Evolutionary conservation across 805 yeast species (phyloP), one percentile per base, ranked within the genome.

Genomic region (Myxozyma nipponensis): DNA sequence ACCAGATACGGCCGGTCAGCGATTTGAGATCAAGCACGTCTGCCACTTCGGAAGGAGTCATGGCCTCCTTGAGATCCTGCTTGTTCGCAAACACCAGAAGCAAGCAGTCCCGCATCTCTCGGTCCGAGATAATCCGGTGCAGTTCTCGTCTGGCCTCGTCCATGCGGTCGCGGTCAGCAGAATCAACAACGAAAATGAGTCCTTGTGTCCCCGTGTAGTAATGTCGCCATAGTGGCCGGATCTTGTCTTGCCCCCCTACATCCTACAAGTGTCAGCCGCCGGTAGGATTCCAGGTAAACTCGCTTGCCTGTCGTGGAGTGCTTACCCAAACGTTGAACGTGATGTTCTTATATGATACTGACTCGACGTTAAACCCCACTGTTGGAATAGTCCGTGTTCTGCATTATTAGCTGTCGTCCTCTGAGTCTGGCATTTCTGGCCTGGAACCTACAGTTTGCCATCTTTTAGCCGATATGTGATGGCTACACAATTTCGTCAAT

Each of bases 191-290:
- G 70, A 90, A 91, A 71, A 91, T 90, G 69, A 91, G 87, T 77
- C 97, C 97, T 75, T 91, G 97, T 56, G 97, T 89, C 81, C 91
- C 91, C 76, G 91, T 96, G 86, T 83, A 91, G 73, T 91, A 91
- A 75, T 91, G 95, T 82, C 97, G 86, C 98, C 98, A 91, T 73
- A 91, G 78, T 54, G 98, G 96, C 77, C 98, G 86, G 69, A 91
- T 91, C 77, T 90, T 90, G 74, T 89, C 96, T 78, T 91, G 98
- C 81, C 98, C 98, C 85, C 98, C 98, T 64, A 90, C 96, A 81
- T 91, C 98, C 98, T 52, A 7, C 6, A 10, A 13, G 30, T 22
- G 42, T 38, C 26, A 21, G 28, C 25, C 25, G 13, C 17, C 15
- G 13, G 7, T 28, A 13, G 9, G 15, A 35, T n/a, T 5, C 17